Percentiles rank a stretch among this genome's conserved stretches.
These are phyloP conservation scores for Sporothrix pallida DNA, from an alignment of 2,329 filamentous ascomycete genomes.

Conservation along the genomic window DNA sequence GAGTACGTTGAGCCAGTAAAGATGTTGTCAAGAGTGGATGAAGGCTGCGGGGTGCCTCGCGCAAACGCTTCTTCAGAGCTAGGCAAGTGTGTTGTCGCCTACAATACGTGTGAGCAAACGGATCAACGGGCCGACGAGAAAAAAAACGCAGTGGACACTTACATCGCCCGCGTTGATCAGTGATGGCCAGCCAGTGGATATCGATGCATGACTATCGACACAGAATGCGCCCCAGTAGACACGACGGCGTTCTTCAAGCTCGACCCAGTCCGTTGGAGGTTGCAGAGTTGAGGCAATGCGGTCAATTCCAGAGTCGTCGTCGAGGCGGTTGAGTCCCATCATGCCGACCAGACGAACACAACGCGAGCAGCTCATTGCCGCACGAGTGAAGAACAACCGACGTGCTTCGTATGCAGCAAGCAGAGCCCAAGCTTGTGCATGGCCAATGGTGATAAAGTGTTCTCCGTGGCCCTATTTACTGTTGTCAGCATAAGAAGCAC, in stretches of 20 bases:
- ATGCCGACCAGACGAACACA: conserved; percentile 76
- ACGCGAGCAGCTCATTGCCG: conserved; percentile 80
- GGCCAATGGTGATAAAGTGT: conserved; percentile 75
- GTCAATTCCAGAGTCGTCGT: conserved; percentile 65
- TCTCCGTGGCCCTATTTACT: conserved; percentile 70
- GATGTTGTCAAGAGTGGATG: conserved; percentile 67
- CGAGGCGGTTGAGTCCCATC: conserved; percentile 81
- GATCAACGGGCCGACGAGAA: neutral
- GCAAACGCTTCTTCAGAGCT: conserved; percentile 77
- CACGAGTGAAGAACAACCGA: conserved; percentile 81
- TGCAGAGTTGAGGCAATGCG: conserved; percentile 71
- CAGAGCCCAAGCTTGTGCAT: conserved; percentile 81
- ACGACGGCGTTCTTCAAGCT: conserved; percentile 75
- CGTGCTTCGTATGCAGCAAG: conserved; percentile 82
- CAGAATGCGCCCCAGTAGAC: conserved; percentile 87
- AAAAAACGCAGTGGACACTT: conserved; percentile 35
- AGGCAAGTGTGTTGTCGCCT: conserved; percentile 81
- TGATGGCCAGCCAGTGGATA: conserved; percentile 90
- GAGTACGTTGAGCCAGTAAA: conserved; percentile 69
- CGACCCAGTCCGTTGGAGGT: conserved; percentile 79
- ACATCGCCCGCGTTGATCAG: conserved; percentile 75
- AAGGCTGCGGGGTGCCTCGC: conserved; percentile 66
- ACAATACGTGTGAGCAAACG: neutral
- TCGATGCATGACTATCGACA: conserved; percentile 81
- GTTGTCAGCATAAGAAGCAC: conserved; percentile 5